Evolutionary conservation across 805 yeast species (phyloP), one percentile per base, ranked within the genome.

Genomic region (Saccharomycopsis oosterbeekiorum): DNA sequence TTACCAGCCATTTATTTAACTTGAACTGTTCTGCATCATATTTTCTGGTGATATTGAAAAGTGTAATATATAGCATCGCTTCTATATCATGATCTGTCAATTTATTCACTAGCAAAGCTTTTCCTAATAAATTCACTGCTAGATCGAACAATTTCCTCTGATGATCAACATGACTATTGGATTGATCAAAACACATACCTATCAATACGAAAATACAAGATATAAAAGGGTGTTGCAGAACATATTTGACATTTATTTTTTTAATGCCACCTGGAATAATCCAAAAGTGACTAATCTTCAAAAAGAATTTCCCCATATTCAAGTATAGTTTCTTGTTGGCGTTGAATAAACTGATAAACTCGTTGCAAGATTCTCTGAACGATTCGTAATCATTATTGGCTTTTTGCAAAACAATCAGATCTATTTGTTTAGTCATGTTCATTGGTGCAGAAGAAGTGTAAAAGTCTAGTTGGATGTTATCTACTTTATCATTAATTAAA

Each of bases 251-350:
- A 50, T 77, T 74, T 12, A 82, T 75, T 39, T 75, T 76, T 42
- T 75, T 79, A n/a, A 81, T 75, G 4, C 85, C 85, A 11, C 85
- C 85, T 1, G 86, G 86, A 4, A 82, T 78, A 55, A 83, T 81
- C 84, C 85, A 83, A 67, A 79, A 80, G 66, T 81, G 84, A 2
- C 86, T 81, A 53, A 77, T 78, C 17, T 75, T 77, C 42, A 82
- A 68, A 63, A 82, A 83, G 34, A 78, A 77, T 60, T 75, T 74
- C 0, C 81, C 78, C 37, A 83, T 67, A 54, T 72, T 70, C 8
- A 80, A 69, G 65, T 83, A 80, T 5, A 82, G 68, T 10, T 66
- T 64, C 62, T 75, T 76, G 64, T 82, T 74, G 12, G 74, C 69
- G 39, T 73, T 70, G 65, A 78, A 82, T 69, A 81, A 82, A 56